Percentiles rank a stretch among this genome's conserved stretches.
Evolutionary conservation across 805 yeast genomes (phyloP).

Genomic region (Cyberlindnera mrakii): DNA sequence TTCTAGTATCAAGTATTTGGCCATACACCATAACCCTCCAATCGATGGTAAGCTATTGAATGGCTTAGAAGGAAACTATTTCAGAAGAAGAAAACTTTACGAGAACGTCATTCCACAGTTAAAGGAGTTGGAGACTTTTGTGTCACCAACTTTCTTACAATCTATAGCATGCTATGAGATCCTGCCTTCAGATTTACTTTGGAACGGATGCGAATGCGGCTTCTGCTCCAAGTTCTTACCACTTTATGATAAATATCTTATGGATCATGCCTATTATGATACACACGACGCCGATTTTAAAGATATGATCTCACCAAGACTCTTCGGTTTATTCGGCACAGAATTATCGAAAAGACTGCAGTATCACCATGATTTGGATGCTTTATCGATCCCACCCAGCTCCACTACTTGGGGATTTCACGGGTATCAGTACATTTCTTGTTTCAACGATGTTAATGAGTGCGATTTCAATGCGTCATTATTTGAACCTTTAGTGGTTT

Average conservation of each 20-base stretch:
- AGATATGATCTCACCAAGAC: slow-evolving; percentile 55
- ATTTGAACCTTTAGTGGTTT: slow-evolving; percentile 34
- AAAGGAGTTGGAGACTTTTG: slow-evolving; percentile 34
- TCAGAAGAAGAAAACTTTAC: slow-evolving; percentile 50
- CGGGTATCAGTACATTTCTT: slow-evolving; percentile 35
- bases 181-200: slow-evolving; percentile 58
- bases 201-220: slow-evolving; percentile 72
- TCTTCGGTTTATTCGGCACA: slow-evolving; percentile 48
- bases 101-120: slow-evolving; percentile 42
- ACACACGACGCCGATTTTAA: slow-evolving; percentile 38
- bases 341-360: slow-evolving; percentile 32
- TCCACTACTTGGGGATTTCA: slow-evolving; percentile 43
- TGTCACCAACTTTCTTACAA: slow-evolving; percentile 56
- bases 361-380: slow-evolving; percentile 27
- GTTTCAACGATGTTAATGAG: slow-evolving; percentile 28
- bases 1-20: slow-evolving; percentile 33
- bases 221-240: slow-evolving; percentile 45
- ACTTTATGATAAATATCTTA: slow-evolving; percentile 51
- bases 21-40: slow-evolving; percentile 57
- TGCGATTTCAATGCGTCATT: slow-evolving; percentile 41
- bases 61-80: slow-evolving; percentile 70
- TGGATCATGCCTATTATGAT: slow-evolving; percentile 59
- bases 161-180: slow-evolving; percentile 65
- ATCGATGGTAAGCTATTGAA: slow-evolving; percentile 49
- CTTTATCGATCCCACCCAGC: slow-evolving; percentile 27